These are phyloP conservation scores for Pisolithus sp. DNA, from an alignment of 768 basidiomycete genomes.

Conservation along the genomic window DNA sequence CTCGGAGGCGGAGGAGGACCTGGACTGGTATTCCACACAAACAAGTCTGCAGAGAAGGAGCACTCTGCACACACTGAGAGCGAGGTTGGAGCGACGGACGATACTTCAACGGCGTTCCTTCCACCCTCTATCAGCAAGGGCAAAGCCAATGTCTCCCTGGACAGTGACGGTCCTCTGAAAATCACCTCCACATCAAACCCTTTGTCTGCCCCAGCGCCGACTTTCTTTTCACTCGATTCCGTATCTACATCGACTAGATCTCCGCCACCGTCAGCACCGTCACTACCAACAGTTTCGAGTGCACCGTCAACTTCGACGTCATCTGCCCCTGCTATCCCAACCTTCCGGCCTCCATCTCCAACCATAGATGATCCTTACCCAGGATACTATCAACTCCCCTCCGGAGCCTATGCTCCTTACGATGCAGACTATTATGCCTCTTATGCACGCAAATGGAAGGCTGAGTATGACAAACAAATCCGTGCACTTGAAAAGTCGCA, in stretches of 20 bases:
- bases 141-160: constrained; percentile 50
- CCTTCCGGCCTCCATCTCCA: constrained; percentile 68
- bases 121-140: constrained; percentile 58
- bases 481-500: constrained; percentile 74
- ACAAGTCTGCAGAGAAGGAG: constrained; percentile 1
- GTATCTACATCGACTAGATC: not conserved
- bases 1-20: constrained; percentile 60
- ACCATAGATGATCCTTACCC: constrained; percentile 73
- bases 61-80: not conserved
- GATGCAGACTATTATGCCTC: constrained; percentile 63
- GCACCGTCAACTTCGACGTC: constrained; percentile 56
- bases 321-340: constrained; percentile 60
- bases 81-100: not conserved
- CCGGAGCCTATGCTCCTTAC: constrained; percentile 72
- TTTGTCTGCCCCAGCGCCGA: constrained; percentile 35
- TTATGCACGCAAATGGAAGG: constrained; percentile 68
- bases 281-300: constrained; percentile 9
- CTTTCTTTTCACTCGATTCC: constrained; percentile 67
- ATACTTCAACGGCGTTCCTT: constrained; percentile 42
- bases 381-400: constrained; percentile 80
- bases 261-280: constrained; percentile 3
- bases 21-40: constrained; percentile 51
- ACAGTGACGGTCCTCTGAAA: constrained; percentile 26
- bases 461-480: constrained; percentile 64
- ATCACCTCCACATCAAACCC: constrained; percentile 7